Evolutionary conservation across 495 filamentous ascomycete species (phyloP).

Genomic region (Tuber melanosporum): DNA sequence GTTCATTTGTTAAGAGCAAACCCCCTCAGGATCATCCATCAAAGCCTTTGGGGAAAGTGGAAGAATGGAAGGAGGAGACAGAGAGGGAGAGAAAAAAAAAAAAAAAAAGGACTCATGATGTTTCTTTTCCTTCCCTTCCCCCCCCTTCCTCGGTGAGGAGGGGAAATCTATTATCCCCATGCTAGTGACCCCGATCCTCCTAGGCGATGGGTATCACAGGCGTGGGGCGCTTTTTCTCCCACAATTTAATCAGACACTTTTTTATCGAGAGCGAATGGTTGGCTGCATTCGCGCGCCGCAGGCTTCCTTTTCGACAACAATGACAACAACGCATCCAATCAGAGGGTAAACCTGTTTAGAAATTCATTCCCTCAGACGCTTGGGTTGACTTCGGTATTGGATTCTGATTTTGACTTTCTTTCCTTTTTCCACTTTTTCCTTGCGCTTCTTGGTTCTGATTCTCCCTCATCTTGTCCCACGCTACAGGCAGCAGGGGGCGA

Average conservation of each 20-base stretch:
- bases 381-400: background rate
- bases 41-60: background rate
- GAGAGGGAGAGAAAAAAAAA: background rate
- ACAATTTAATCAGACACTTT: constrained; percentile 26
- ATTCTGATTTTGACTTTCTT: background rate
- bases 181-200: constrained; percentile 24
- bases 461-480: background rate
- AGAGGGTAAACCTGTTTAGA: constrained; percentile 9
- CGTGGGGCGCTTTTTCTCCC: constrained; percentile 19
- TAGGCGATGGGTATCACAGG: constrained; percentile 33
- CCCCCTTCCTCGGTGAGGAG: constrained; percentile 7
- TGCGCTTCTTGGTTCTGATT: background rate
- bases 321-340: constrained; percentile 16
- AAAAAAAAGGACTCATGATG: constrained; percentile 8
- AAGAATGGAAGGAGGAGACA: background rate
- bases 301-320: constrained; percentile 8
- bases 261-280: constrained; percentile 18
- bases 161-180: constrained; percentile 20
- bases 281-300: constrained; percentile 14
- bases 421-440: background rate
- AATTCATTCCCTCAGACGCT: background rate
- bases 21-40: constrained; percentile 21
- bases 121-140: background rate
- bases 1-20: constrained; percentile 21
- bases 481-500: background rate